Percentiles rank a stretch among this genome's conserved stretches.
phyloP scores from a whole-genome alignment of 2,329 filamentous ascomycete species.

The Penicillium sp. region DNA sequence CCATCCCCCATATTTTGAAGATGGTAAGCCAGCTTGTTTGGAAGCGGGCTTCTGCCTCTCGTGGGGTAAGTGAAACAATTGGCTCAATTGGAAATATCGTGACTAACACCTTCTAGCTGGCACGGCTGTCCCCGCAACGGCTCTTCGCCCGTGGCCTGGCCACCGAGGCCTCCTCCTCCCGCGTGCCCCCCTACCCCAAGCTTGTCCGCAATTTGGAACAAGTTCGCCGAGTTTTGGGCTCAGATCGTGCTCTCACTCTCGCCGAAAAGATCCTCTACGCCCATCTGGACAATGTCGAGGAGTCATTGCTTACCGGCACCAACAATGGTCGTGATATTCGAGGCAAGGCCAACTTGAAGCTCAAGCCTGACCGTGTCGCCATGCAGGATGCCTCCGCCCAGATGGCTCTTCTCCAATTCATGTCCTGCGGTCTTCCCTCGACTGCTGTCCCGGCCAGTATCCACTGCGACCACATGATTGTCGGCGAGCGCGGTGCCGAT shows the following conservation, averaged over 20 bases:
- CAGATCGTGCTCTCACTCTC: conserved; percentile 69
- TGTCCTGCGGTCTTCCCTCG: conserved; percentile 86
- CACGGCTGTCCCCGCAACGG: conserved; percentile 37
- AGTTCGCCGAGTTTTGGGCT: conserved; percentile 72
- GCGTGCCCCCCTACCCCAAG: conserved; percentile 78
- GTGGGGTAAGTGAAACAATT: conserved; percentile 34
- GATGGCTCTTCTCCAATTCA: conserved; percentile 98
- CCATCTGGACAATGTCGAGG: conserved; percentile 86
- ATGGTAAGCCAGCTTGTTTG: conserved; percentile 46
- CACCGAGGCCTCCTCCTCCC: conserved; percentile 49
- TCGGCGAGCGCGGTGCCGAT: conserved; percentile 86
- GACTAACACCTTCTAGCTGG: conserved; percentile 29
- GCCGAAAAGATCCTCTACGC: conserved; percentile 99
- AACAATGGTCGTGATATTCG: conserved; percentile 82
- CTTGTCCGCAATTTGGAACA: conserved; percentile 75
- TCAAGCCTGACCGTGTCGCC: conserved; percentile 95
- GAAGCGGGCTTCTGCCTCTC: conserved; percentile 40
- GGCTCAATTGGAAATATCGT: conserved; percentile 4
- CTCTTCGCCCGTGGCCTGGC: conserved; percentile 36
- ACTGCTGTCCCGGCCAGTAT: conserved; percentile 96
- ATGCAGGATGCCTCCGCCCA: conserved; percentile 99
- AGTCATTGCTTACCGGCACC: conserved; percentile 80
- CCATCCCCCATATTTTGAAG: conserved; percentile 17
- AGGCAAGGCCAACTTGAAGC: conserved; percentile 87
- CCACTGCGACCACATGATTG: conserved; percentile 99